Evolutionary conservation across 2,329 filamentous ascomycete genomes (phyloP).

Genomic region (Xylaria multiplex): DNA sequence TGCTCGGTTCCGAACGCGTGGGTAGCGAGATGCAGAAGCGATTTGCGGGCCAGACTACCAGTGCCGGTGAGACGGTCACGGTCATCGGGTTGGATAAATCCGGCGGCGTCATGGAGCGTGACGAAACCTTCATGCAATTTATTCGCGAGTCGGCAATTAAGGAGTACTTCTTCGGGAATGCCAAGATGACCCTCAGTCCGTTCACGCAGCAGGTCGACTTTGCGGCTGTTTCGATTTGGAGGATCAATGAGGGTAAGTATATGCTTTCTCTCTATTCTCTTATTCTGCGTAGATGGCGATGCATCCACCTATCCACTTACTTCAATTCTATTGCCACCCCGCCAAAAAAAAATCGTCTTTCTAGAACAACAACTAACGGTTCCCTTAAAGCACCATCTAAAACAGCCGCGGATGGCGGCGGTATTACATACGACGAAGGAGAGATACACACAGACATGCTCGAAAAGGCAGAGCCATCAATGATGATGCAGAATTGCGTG

Average conservation of each 20-base stretch:
- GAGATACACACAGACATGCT: conserved; percentile 54
- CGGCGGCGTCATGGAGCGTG: conserved; percentile 82
- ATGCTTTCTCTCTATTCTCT: background rate
- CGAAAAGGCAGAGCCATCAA: conserved; percentile 71
- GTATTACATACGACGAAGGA: conserved; percentile 36
- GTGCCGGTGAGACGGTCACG: conserved; percentile 73
- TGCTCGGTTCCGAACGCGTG: conserved; percentile 81
- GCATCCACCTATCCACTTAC: background rate
- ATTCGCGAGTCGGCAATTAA: conserved; percentile 80
- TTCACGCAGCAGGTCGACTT: conserved; percentile 88
- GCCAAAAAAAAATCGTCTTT: background rate
- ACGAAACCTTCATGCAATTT: conserved; percentile 77
- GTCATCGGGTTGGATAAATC: conserved; percentile 86
- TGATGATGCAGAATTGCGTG: conserved; percentile 80
- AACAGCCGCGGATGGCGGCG: conserved; percentile 28
- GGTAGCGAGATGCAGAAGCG: conserved; percentile 78
- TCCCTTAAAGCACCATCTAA: conserved; percentile 21
- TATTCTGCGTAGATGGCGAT: background rate
- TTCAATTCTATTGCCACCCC: background rate
- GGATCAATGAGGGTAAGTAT: conserved; percentile 67
- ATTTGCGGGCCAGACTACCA: conserved; percentile 67
- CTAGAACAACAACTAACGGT: conserved; percentile 9
- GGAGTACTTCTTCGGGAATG: conserved; percentile 93
- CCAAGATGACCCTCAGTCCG: conserved; percentile 80
- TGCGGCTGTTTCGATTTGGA: conserved; percentile 77